Evolutionary conservation across 2,329 filamentous ascomycete genomes (phyloP), one percentile per base, ranked within the genome.

Genomic region (Verticillium alfalfae): DNA sequence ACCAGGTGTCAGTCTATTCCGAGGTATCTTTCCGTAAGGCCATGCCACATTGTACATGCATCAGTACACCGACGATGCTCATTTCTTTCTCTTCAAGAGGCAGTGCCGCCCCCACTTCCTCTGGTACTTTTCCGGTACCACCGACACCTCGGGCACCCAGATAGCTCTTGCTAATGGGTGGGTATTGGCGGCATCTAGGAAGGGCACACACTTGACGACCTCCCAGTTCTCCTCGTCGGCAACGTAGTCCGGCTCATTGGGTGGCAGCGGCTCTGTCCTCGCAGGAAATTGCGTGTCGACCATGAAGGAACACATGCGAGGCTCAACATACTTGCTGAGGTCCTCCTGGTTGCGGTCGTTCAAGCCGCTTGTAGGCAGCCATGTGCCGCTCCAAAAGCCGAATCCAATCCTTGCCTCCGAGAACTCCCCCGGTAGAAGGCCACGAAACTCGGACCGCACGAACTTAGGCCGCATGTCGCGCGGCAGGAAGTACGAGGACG

Each of bases 321-420:
- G 77, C 63, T 94, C 87, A 39, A 87, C 89, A 73, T 98, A 96
- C 85, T 98, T 99, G 63, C 86, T 84, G 64, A 84, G 73, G 72
- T 99, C 95, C 74, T 97, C 93, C 66, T 88, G 80, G 70, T 99
- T 99, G 65, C 87, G 85, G 72, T 96, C 92, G 72, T 99, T 99
- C 87, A 99, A 92, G 3, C 94, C 94, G 57, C 81, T 78, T 0
- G 95, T 90, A 1, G 89, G 84, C 61, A 91, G 78, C 86, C 92
- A 96, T 1, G 93, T 92, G n/a, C 93, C 93, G 54, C 90, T 85
- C 75, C 90, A 92, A 65, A 92, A 81, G 2, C 88, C 91, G 67
- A 89, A 89, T 7, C 87, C 88, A 16, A 77, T 84, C 22, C 81
- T 79, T 1, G 88, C 88, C 74, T 96, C 90, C 18, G 87, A 86